These are phyloP conservation scores for Adansonia gregorii DNA, from an alignment of 441 rosid species.

Conservation along the genomic window DNA sequence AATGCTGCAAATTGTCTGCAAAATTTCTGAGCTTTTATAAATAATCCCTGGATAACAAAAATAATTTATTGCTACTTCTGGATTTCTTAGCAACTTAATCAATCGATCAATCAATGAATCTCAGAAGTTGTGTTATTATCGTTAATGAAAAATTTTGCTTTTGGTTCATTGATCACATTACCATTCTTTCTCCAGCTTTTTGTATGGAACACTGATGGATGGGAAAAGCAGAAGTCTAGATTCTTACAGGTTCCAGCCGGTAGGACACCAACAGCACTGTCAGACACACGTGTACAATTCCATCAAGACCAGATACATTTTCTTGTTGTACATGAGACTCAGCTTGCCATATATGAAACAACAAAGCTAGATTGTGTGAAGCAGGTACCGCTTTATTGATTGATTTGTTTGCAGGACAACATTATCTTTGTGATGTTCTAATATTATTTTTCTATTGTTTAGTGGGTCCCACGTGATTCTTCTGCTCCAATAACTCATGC, in stretches of 20 bases:
- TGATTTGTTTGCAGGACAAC: neutral
- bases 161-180: slow-evolving; percentile 7
- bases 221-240: slow-evolving; percentile 91
- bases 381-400: slow-evolving; percentile 53
- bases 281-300: slow-evolving; percentile 96
- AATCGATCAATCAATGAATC: neutral
- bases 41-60: neutral
- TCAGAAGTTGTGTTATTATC: neutral
- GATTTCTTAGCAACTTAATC: neutral
- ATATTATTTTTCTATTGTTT: neutral
- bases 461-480: slow-evolving; percentile 86
- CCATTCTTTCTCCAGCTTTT: slow-evolving; percentile 60
- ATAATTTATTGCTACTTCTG: neutral
- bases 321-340: slow-evolving; percentile 93
- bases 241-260: slow-evolving; percentile 83
- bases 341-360: slow-evolving; percentile 90
- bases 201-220: slow-evolving; percentile 94
- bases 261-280: slow-evolving; percentile 60
- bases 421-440: slow-evolving; percentile 17
- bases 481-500: slow-evolving; percentile 86
- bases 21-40: neutral
- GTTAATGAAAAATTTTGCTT: neutral
- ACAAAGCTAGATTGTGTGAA: slow-evolving; percentile 85
- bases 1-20: neutral
- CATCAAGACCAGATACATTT: slow-evolving; percentile 93